Conservation (phyloP, 129 eudicot species). For the carrot (Daucus carota) region DH1_v3.0 NC_030382.2:46829501-46830000, state of each 20-base stretch:
- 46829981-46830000: background rate
- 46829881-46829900: background rate
- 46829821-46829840: background rate
- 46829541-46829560: no score
- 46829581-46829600: background rate
- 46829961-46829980: background rate
- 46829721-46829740: background rate
- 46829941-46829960: background rate
- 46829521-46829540: no score
- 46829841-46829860: no score
- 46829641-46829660: background rate
- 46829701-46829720: background rate
- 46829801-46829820: background rate
- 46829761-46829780: background rate
- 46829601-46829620: constrained; percentile 16
- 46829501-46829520: no score
- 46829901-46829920: background rate
- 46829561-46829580: background rate
- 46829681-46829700: background rate
- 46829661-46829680: background rate
- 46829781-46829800: background rate
- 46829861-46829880: no score
- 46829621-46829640: background rate
- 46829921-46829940: background rate
- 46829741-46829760: background rate